Base-by-base conservation (phyloP, 371 early-diverging fungal species). In the Amoeboradix gromovi region DNA sequence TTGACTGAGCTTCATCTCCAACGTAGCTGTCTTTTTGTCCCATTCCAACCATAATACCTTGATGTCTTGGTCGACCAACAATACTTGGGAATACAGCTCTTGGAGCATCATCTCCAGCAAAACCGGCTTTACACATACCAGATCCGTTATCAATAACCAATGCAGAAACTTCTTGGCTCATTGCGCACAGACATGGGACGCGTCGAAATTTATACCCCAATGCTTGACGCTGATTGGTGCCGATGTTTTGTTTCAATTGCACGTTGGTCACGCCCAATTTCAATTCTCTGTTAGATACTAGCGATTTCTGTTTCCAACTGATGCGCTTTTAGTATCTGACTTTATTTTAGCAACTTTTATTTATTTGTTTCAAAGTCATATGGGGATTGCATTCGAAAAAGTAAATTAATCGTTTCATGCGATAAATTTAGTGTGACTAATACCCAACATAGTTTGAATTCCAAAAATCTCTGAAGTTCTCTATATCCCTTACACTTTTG, bases 111-210 rank as follows among this genome's bases (percentile, higher is more conserved):
- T 98, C 99, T 77, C 98, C 99, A 78, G 98, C 97, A 79, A 98
- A 98, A 77, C 99, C 99, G 81, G 98, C 98, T 84, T 98, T 99
- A 85, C 98, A 97, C 92, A 98, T 94, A 80, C 99, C 99, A 80
- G 98, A 96, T 76, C 99, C 99, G 83, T 98, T 98, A 83, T 97
- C 92, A 79, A 96, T 89, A 76, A 94, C 83, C 31, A 69, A 29
- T 70, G 66, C 69, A 68, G 70, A 67, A 30, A 68, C 68, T 68
- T 68, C 68, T 29, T 68, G 27, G 5, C 29, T 29, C 68, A 68
- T 68, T 30, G 48, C 48, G 48, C 48, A 48, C 48, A 22, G 48
- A 48, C 48, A n/a, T 22, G 48, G 48, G 48, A 48, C 48, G 48
- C 48, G 48, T 22, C 48, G 22, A 48, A 48, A 48, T 48, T 48